A percentile compares a stretch with the other conserved stretches of the same genome.
phyloP scores from a whole-genome alignment of 129 eudicot species.

The Deinandra increscens region DNA sequence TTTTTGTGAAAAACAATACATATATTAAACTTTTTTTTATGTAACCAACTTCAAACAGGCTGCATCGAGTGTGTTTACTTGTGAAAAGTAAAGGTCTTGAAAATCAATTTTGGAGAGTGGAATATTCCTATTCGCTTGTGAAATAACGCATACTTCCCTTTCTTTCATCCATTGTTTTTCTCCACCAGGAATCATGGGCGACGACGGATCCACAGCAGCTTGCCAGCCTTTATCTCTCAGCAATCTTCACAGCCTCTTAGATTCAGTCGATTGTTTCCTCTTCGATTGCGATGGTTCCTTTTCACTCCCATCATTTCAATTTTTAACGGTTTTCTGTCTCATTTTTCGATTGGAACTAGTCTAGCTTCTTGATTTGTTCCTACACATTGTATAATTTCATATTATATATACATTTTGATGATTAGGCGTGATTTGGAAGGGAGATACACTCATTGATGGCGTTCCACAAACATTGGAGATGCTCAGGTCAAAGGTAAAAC shows the following conservation, averaged over 20 bases:
- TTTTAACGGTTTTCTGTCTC: neutral
- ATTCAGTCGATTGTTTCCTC: slow-evolving; percentile 85
- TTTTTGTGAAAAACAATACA: too few relatives aligned
- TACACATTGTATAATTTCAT: neutral
- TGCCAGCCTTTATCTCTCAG: slow-evolving; percentile 38
- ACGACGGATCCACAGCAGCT: slow-evolving; percentile 13
- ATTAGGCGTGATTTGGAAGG: slow-evolving; percentile 94
- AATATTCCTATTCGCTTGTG: slow-evolving; percentile 7
- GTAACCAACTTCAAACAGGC: too few relatives aligned
- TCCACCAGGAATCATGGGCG: slow-evolving; percentile 26
- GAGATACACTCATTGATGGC: slow-evolving; percentile 81
- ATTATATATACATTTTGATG: neutral
- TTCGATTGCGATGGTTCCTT: slow-evolving; percentile 86
- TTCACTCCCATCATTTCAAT: neutral
- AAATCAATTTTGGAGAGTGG: too few relatives aligned
- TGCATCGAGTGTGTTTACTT: too few relatives aligned
- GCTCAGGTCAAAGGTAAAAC: slow-evolving; percentile 78
- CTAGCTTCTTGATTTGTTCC: neutral
- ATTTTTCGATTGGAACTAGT: neutral
- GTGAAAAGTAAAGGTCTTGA: too few relatives aligned
- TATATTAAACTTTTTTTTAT: too few relatives aligned
- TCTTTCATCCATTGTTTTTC: neutral
- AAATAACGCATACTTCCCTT: neutral
- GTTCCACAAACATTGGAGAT: slow-evolving; percentile 60
- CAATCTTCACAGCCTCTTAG: slow-evolving; percentile 41